Conservation (phyloP, 441 rosid species). For the Populus hybrid region DNA sequence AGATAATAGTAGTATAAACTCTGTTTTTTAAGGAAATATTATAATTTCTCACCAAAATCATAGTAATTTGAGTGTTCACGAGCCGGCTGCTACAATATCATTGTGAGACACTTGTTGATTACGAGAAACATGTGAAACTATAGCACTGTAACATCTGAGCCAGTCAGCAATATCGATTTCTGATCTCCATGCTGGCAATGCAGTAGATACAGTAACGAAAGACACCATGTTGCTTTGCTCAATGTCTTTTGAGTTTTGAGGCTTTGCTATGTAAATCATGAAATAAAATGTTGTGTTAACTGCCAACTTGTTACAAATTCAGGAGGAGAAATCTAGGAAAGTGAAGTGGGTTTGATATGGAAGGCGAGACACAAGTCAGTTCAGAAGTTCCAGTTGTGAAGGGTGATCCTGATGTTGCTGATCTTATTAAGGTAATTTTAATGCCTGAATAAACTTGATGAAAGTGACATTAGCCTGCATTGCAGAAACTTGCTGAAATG, state of each 20-base stretch:
- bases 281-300: background rate
- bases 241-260: background rate
- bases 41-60: too few species aligned
- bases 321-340: slow-evolving; percentile 10
- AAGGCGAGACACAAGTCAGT: slow-evolving; percentile 44
- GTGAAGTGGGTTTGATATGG: slow-evolving; percentile 48
- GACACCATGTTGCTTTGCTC: background rate
- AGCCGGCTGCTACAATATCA: too few species aligned
- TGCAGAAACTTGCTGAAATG: background rate
- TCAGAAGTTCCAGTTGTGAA: slow-evolving; percentile 57
- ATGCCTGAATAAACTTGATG: background rate
- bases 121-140: too few species aligned
- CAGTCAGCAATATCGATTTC: background rate
- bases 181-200: background rate
- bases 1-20: too few species aligned
- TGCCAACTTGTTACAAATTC: slow-evolving; percentile 13
- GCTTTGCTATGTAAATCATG: background rate
- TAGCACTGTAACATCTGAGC: background rate
- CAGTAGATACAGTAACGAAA: background rate
- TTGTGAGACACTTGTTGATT: too few species aligned
- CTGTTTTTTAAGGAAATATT: too few species aligned
- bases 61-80: too few species aligned
- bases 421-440: slow-evolving; percentile 47
- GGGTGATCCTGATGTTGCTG: slow-evolving; percentile 37
- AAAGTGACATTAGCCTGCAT: background rate